Conservation (phyloP, 352 stramenopile genomes). For the Globisporangium camurandrum region DNA sequence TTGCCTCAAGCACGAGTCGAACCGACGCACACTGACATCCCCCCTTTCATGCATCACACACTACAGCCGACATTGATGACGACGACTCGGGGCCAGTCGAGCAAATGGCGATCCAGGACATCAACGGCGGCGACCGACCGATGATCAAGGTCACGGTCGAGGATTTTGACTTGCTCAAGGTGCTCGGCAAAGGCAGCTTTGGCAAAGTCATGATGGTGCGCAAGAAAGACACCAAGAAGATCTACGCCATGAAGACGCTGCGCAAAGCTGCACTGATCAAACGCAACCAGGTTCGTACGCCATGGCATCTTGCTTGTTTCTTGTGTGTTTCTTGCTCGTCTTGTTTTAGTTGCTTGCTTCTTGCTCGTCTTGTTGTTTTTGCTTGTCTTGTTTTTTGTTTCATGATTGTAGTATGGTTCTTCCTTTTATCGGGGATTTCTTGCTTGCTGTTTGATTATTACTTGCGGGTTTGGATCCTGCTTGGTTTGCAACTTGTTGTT, state of each 20-base stretch:
- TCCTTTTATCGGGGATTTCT: no score
- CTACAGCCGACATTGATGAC: conserved; percentile 64
- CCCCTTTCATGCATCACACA: neutral
- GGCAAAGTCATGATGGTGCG: conserved; percentile 95
- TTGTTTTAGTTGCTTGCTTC: neutral
- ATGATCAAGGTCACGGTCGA: conserved; percentile 86
- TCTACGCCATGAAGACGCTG: conserved; percentile 95
- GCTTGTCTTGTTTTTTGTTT: neutral
- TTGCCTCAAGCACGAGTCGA: no score
- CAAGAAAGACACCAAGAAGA: conserved; percentile 91
- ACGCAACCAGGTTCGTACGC: conserved; percentile 73
- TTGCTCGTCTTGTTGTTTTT: neutral
- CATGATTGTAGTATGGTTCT: no score
- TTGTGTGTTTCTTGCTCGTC: neutral
- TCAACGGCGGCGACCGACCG: conserved; percentile 48
- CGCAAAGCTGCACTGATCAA: conserved; percentile 91
- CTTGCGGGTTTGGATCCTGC: no score
- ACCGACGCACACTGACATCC: neutral
- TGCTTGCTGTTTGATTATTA: no score
- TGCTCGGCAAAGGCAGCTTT: conserved; percentile 93
- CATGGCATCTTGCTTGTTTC: neutral
- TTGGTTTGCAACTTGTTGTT: neutral
- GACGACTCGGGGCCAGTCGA: conserved; percentile 77
- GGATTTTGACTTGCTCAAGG: conserved; percentile 91
- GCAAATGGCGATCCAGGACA: conserved; percentile 78